phyloP scores from a whole-genome alignment of 345 rosid genomes.

The Salix caprea region DNA sequence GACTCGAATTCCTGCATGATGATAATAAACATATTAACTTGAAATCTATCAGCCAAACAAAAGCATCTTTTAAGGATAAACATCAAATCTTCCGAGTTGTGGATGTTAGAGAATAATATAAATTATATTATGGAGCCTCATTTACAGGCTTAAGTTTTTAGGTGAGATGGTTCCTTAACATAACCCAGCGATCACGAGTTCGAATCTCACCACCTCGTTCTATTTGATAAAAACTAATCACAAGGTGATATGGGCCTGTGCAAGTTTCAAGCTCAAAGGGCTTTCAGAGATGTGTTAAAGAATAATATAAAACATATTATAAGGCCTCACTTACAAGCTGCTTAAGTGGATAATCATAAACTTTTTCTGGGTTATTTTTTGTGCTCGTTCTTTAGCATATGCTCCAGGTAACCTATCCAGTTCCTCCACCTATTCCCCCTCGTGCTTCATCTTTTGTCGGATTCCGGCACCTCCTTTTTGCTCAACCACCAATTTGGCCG shows the following conservation, averaged over 20 bases:
- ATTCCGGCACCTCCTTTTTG: conserved; percentile 20
- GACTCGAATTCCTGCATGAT: conserved; percentile 39
- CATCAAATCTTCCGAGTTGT: conserved; percentile 1
- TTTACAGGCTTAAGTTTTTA: too few relatives aligned
- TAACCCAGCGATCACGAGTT: too few relatives aligned
- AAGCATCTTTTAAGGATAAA: conserved; percentile 51
- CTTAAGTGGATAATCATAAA: conserved; percentile 52
- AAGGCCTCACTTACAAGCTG: too few relatives aligned
- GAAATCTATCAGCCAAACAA: conserved; percentile 42
- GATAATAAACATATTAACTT: conserved; percentile 24
- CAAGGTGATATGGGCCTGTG: too few relatives aligned
- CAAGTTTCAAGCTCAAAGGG: too few relatives aligned
- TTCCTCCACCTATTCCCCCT: conserved; percentile 8
- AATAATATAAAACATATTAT: too few relatives aligned
- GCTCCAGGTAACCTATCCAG: conserved; percentile 15
- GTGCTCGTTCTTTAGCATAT: conserved; percentile 25
- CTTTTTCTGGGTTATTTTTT: background rate
- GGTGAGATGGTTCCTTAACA: too few relatives aligned
- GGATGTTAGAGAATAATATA: too few relatives aligned
- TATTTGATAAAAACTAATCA: too few relatives aligned
- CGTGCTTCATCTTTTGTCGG: conserved; percentile 14
- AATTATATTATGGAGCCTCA: too few relatives aligned
- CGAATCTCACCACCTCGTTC: too few relatives aligned
- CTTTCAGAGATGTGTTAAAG: too few relatives aligned
- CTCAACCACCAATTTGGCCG: conserved; percentile 20